Evolutionary conservation across 768 basidiomycete genomes (phyloP), one percentile per base, ranked within the genome.

Genomic region (Termitomyces bulborhizus): DNA sequence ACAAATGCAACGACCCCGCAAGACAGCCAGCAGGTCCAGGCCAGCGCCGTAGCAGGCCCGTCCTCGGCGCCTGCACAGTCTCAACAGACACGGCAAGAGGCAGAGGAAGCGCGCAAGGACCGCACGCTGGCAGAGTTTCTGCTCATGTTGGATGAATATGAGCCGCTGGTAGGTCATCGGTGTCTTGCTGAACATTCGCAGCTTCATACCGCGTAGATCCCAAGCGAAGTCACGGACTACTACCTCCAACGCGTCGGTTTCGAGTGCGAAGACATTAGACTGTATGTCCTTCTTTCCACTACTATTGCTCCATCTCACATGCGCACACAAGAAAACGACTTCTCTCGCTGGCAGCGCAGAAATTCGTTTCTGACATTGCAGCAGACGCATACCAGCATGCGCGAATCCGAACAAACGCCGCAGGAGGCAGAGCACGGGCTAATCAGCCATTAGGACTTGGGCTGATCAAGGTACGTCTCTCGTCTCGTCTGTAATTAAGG

Each of bases 301-400:
- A 3, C 5, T 2, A 4, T 26, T 15, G 4, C 9, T 16, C 21
- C 46, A 2, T n/a, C 51, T 54, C 31, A 51, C 18, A 52, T 11
- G 32, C 29, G n/a, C 44, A 40, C 68, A 97, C 31, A 9, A 32
- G 95, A 54, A 98, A 97, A 74, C 90, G 96, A 3, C 82, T 99
- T 16, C 77, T 99, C 26, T 94, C 96, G 0, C 80, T 98, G 12
- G 95, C 97, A 3, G 93, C 97, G 0, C 97, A 99, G 66, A 98
- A 98, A 66, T 98, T 99, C 67, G 87, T 98, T 43, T 91, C 94
- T 6, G 96, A 98, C 66, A 95, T 99, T 53, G 90, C 96, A 3
- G 83, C 90, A 2, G 97, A 99, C 68, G 94, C 97, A 9, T 98
- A 92, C 71, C 94, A 98, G 66, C 96, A 98, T 71, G 97, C 97